Percentiles rank a stretch among this genome's conserved stretches.
Evolutionary conservation across 352 stramenopile genomes (phyloP).

Genomic region (Phytophthora pisi): DNA sequence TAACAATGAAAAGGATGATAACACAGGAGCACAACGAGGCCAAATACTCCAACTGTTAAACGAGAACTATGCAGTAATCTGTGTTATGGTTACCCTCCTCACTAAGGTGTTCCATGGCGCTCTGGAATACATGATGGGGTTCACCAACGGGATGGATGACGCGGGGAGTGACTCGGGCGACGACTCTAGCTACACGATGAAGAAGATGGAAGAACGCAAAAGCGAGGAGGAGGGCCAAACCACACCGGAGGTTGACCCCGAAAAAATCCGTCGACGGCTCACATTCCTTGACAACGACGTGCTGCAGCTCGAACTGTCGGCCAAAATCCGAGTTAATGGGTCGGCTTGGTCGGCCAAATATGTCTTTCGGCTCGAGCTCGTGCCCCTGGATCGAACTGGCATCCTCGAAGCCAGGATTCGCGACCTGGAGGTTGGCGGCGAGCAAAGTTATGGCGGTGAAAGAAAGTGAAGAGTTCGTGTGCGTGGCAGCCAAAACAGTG

Average conservation of each 20-base stretch:
- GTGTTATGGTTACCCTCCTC: neutral
- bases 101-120: constrained; percentile 15
- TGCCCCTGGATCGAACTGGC: constrained; percentile 2
- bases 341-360: constrained; percentile 14
- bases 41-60: constrained; percentile 9
- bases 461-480: neutral
- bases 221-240: neutral
- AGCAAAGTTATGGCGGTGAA: no score
- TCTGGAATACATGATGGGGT: constrained; percentile 11
- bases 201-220: neutral
- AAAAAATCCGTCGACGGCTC: constrained; percentile 9
- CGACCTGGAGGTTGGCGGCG: neutral
- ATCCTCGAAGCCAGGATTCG: constrained; percentile 4
- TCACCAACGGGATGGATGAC: neutral
- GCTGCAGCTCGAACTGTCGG: constrained; percentile 6
- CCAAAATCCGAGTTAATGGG: constrained; percentile 7
- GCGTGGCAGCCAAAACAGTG: neutral
- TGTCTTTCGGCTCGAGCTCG: neutral
- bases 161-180: neutral
- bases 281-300: constrained; percentile 3
- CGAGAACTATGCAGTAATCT: neutral
- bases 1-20: neutral
- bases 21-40: constrained; percentile 13
- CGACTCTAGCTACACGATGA: neutral
- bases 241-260: neutral